phyloP scores from a whole-genome alignment of 768 basidiomycete species.

The Pleurotus platypus region DNA sequence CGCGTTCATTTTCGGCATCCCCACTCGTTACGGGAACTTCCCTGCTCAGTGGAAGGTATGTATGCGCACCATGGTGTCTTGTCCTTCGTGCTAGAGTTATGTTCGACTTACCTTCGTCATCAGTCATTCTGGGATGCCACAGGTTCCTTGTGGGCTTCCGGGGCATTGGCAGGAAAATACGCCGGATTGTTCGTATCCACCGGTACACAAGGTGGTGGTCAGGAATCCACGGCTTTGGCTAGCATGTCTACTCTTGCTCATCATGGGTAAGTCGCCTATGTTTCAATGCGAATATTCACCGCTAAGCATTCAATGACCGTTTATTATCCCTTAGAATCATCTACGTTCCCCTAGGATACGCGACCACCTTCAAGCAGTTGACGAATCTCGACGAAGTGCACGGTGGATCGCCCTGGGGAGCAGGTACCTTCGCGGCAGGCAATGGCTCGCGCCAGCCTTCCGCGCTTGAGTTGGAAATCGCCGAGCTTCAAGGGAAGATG shows the following conservation, averaged over 20 bases:
- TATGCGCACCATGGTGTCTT: not conserved
- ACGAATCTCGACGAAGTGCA: conserved; percentile 43
- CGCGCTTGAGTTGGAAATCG: conserved; percentile 48
- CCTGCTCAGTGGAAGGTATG: conserved; percentile 76
- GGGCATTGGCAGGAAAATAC: conserved; percentile 70
- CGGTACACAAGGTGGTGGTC: conserved; percentile 76
- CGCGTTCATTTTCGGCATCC: conserved; percentile 73
- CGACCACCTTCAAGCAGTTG: conserved; percentile 38
- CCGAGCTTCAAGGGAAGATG: conserved; percentile 44
- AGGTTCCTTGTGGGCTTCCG: conserved; percentile 58
- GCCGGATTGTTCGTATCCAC: conserved; percentile 74
- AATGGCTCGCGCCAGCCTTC: conserved; percentile 46
- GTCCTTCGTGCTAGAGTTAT: not conserved
- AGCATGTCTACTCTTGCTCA: conserved; percentile 60
- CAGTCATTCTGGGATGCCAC: conserved; percentile 77
- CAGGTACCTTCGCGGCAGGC: conserved; percentile 54
- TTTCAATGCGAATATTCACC: not conserved
- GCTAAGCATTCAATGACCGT: not conserved
- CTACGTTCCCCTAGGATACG: conserved; percentile 73
- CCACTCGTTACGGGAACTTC: conserved; percentile 79
- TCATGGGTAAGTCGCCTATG: conserved; percentile 35
- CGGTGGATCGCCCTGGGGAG: conserved; percentile 76
- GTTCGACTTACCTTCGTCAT: not conserved
- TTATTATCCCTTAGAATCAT: conserved; percentile 34
- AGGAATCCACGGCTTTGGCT: conserved; percentile 55